A percentile compares a stretch with the other conserved stretches of the same genome.
Conservation (phyloP, 805 yeast species). For the Candida nitratophila region DNA sequence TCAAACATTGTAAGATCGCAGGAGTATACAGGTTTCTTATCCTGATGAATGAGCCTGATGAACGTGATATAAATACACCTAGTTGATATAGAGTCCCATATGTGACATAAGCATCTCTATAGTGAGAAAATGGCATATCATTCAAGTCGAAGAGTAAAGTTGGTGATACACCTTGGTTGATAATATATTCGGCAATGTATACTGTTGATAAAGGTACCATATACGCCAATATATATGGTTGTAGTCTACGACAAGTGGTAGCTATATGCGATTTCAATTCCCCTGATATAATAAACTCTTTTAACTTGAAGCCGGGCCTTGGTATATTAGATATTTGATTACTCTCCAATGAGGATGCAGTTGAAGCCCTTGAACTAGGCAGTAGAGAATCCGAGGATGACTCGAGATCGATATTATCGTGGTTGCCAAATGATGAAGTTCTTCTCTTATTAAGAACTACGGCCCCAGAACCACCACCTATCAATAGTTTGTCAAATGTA, state of each 20-base stretch:
- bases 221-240: conserved; percentile 49
- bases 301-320: not conserved
- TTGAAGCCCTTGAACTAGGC: not conserved
- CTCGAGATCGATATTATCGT: not conserved
- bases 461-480: too few relatives aligned
- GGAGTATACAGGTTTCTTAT: conserved; percentile 52
- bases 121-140: conserved; percentile 59
- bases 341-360: not conserved
- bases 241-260: conserved; percentile 26
- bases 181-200: conserved; percentile 78
- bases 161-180: conserved; percentile 90
- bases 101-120: conserved; percentile 83
- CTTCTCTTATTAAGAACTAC: not conserved
- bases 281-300: not conserved
- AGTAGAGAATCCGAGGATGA: not conserved
- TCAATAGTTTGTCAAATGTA: not conserved
- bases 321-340: not conserved
- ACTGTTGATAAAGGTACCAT: conserved; percentile 84
- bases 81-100: conserved; percentile 86
- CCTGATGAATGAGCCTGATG: conserved; percentile 65
- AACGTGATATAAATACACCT: conserved; percentile 88
- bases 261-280: conserved; percentile 12
- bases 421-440: not conserved
- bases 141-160: conserved; percentile 74
- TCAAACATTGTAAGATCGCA: conserved; percentile 59